Evolutionary conservation across 208 protist genomes (phyloP).

Genomic region (Trypanosoma mega): DNA sequence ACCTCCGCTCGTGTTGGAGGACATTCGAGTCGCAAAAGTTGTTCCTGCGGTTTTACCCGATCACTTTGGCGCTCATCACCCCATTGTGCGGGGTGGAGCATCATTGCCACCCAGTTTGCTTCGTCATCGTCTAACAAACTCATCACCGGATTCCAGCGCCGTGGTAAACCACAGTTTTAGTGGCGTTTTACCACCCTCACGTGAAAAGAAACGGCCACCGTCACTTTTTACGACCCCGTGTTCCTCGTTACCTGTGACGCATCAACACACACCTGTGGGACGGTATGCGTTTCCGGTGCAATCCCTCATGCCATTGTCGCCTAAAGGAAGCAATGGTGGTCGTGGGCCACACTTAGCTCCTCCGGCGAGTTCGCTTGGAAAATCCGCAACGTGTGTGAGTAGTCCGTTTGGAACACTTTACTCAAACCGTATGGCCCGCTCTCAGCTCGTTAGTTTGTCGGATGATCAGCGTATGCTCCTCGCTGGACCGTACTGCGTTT

Average conservation of each 20-base stretch:
- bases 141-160: neutral
- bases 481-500: conserved; percentile 78
- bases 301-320: too few species aligned
- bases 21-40: too few species aligned
- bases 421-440: neutral
- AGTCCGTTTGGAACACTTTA: neutral
- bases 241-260: neutral
- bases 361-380: conserved; percentile 4
- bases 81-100: too few species aligned
- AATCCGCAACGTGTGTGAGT: neutral
- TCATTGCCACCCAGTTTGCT: neutral
- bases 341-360: neutral
- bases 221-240: conserved; percentile 39
- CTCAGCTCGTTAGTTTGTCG: conserved; percentile 39
- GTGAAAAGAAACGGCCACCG: conserved; percentile 46
- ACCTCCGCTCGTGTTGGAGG: too few species aligned
- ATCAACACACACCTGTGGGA: neutral
- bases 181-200: neutral
- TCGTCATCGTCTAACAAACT: neutral
- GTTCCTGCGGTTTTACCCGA: too few species aligned
- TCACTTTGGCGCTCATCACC: too few species aligned
- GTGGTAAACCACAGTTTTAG: neutral
- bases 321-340: too few species aligned
- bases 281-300: too few species aligned
- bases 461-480: conserved; percentile 55